These are phyloP conservation scores for Vitis riparia DNA, from an alignment of 164 flowering plant species.

Conservation along the genomic window DNA sequence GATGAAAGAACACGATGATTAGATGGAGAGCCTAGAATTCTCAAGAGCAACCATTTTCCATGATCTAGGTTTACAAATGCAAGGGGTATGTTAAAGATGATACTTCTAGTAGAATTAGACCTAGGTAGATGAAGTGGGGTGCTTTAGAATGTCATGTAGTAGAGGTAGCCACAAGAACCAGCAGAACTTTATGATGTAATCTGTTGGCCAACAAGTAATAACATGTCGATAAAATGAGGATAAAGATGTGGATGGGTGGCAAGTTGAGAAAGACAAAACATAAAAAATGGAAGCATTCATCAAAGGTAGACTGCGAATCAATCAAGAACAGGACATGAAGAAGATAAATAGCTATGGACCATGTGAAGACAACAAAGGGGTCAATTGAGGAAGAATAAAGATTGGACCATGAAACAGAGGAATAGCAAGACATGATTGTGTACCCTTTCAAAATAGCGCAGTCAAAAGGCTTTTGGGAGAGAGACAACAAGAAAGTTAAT, in stretches of 20 bases:
- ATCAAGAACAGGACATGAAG: neutral
- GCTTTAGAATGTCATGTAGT: too few species aligned
- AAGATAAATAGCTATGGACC: neutral
- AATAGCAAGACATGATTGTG: too few species aligned
- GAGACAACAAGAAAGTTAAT: neutral
- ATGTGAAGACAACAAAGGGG: neutral
- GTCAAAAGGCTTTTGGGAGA: neutral
- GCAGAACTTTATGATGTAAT: too few species aligned
- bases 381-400: neutral
- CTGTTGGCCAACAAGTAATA: too few species aligned
- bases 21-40: too few species aligned
- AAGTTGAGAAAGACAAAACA: neutral
- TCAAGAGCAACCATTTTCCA: too few species aligned
- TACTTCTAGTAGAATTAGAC: too few species aligned
- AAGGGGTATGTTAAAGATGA: too few species aligned
- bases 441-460: neutral
- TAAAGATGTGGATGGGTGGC: neutral
- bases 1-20: too few species aligned
- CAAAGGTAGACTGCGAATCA: neutral
- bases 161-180: too few species aligned
- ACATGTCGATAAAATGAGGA: neutral
- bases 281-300: neutral
- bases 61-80: too few species aligned
- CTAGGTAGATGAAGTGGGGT: too few species aligned
- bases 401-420: neutral